A percentile compares a stretch with the other conserved stretches of the same genome.
These are phyloP conservation scores for Dalbergia cultrata DNA, from an alignment of 306 rosid species.

Conservation along the genomic window DNA sequence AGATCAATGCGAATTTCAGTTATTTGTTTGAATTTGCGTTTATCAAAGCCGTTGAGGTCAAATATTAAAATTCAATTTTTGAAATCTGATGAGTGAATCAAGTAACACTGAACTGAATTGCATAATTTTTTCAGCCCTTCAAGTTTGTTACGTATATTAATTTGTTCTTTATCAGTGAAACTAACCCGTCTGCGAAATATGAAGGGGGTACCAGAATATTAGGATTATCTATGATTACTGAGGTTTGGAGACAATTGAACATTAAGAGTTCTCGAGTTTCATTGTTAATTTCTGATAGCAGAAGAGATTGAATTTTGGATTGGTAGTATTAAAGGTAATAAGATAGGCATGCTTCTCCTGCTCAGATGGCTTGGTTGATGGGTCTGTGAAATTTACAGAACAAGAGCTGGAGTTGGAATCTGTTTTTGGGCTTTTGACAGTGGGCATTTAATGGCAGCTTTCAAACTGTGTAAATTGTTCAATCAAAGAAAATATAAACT, in stretches of 20 bases:
- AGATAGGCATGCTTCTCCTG: conserved; percentile 5
- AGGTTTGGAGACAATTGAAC: background rate
- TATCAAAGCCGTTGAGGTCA: background rate
- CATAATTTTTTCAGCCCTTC: background rate
- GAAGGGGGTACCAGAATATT: background rate
- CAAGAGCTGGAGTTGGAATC: background rate
- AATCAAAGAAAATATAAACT: background rate
- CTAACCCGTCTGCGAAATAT: background rate
- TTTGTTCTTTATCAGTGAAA: background rate
- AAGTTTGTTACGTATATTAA: background rate
- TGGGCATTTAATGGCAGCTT: background rate
- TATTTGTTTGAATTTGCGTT: background rate
- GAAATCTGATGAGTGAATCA: conserved; percentile 30
- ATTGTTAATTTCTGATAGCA: conserved; percentile 4
- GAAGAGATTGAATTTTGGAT: conserved; percentile 30
- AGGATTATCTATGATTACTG: background rate
- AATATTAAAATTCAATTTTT: background rate
- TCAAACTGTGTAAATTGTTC: conserved; percentile 8
- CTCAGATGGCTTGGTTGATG: conserved; percentile 13
- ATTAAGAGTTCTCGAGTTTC: conserved; percentile 1
- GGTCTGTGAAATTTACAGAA: conserved; percentile 14
- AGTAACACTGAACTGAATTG: conserved; percentile 24
- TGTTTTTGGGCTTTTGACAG: background rate
- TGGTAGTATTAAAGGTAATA: conserved; percentile 20
- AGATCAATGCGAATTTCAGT: conserved; percentile 28